phyloP scores from a whole-genome alignment of 768 basidiomycete species.

The Clavaria fumosa region DNA sequence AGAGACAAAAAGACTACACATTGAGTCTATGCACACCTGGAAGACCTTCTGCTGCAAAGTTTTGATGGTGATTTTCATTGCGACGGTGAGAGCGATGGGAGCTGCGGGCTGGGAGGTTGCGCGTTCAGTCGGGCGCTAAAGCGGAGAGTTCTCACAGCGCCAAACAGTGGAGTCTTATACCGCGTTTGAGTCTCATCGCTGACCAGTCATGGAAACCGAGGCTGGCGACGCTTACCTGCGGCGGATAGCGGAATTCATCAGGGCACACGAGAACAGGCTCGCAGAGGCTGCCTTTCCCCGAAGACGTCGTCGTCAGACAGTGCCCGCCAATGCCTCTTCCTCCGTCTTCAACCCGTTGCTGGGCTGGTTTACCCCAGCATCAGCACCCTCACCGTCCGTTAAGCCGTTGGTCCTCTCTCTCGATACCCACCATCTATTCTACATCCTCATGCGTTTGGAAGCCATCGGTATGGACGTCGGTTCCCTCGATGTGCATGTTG shows the following conservation, averaged over 20 bases:
- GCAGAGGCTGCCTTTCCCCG: conserved; percentile 45
- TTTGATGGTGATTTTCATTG: conserved; percentile 9
- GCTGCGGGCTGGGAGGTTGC: not conserved
- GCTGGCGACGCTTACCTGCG: conserved; percentile 65
- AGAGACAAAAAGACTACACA: not conserved
- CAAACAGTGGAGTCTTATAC: not conserved
- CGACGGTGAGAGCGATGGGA: not conserved
- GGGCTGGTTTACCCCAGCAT: conserved; percentile 37
- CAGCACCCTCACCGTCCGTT: conserved; percentile 19
- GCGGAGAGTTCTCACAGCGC: not conserved
- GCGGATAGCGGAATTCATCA: conserved; percentile 53
- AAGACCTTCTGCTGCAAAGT: conserved; percentile 9
- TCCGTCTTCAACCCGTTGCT: conserved; percentile 48
- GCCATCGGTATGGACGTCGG: conserved; percentile 65
- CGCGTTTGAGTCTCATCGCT: not conserved
- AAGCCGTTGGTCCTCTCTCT: conserved; percentile 53
- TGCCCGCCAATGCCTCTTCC: conserved; percentile 14
- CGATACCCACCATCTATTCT: conserved; percentile 77
- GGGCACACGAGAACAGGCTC: conserved; percentile 53
- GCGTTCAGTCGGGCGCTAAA: not conserved
- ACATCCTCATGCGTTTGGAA: conserved; percentile 76
- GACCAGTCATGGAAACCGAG: conserved; percentile 25
- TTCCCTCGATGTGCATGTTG: conserved; percentile 61
- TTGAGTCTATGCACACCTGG: conserved; percentile 3
- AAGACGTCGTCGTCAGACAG: conserved; percentile 29